Base-by-base conservation (phyloP, 2,329 filamentous ascomycete species). In the Monosporascus sp. region DNA sequence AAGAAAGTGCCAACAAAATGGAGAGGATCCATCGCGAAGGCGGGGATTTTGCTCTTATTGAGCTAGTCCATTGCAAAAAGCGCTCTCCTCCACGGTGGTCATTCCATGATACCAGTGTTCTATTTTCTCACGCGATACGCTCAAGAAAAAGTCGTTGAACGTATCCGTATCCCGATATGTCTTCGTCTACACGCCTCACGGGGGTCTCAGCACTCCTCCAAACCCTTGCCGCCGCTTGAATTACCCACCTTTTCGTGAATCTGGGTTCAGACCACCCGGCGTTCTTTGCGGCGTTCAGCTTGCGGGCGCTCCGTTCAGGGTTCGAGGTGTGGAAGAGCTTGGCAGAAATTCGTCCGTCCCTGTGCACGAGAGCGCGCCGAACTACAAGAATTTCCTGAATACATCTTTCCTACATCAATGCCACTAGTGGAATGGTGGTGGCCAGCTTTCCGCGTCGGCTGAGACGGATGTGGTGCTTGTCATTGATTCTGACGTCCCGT, bases 191-290 rank as follows among this genome's bases (percentile, higher is more conserved):
- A 24, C n/a, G 3, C 43, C 43, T 86, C 65, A 87, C 84, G 27
- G 79, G 84, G 22, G 84, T 82, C 0, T 83, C 81, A 59, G 84
- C 83, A 60, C 87, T 87, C 70, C 86, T 87, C 59, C 83, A 85
- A 71, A 79, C 81, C 35, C 68, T 87, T 37, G 85, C 81, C 78
- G 82, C 85, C 2, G 74, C 76, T 6, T 77, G 77, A 43, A 72
- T 80, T 48, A 74, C 70, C 35, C 72, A 79, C 67, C 72, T 76
- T 53, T 80, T 80, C 49, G 77, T 78, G 45, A 80, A 80, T 53
- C 63, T 80, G 7, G 77, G 77, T n/a, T 78, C 76, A 2, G 77
- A 80, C 51, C 77, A 70, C 14, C 67, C 67, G 2, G 61, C 62
- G 7, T 63, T 70, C 24, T 38, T 70, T 0, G 59, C 61, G 31